These are phyloP conservation scores for Microbotryum silenes-acaulis DNA, from an alignment of 1,284 basidiomycete genomes.

Conservation along the genomic window DNA sequence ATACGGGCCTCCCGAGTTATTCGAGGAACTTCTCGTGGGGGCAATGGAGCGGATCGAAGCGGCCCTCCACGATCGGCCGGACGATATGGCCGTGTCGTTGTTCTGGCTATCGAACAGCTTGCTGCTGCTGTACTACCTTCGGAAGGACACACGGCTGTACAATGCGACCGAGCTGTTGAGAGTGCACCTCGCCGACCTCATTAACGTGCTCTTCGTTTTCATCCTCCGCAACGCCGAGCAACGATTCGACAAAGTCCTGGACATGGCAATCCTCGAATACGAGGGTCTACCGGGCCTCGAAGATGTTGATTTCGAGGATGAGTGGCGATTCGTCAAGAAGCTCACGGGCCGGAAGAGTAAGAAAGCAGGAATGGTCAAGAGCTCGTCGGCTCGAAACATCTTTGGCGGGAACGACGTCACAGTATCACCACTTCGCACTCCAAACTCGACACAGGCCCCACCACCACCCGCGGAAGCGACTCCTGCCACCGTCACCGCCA, in stretches of 20 bases:
- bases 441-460: slow-evolving; percentile 1
- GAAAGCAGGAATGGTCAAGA: slow-evolving; percentile 18
- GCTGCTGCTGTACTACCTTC: slow-evolving; percentile 79
- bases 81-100: slow-evolving; percentile 74
- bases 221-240: slow-evolving; percentile 87
- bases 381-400: slow-evolving; percentile 14
- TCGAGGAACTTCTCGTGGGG: slow-evolving; percentile 83
- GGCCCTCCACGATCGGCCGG: slow-evolving; percentile 71
- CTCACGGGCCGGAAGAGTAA: slow-evolving; percentile 59
- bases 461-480: slow-evolving; percentile 11
- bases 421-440: background rate
- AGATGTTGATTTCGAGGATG: slow-evolving; percentile 84
- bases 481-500: slow-evolving; percentile 63
- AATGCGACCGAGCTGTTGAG: slow-evolving; percentile 21
- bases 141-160: slow-evolving; percentile 53
- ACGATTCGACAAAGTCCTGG: slow-evolving; percentile 76
- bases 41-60: slow-evolving; percentile 88
- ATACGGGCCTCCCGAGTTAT: slow-evolving; percentile 64
- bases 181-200: slow-evolving; percentile 60
- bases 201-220: slow-evolving; percentile 94
- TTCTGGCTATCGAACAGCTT: slow-evolving; percentile 95
- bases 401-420: slow-evolving; percentile 7
- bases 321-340: slow-evolving; percentile 81
- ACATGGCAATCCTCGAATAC: slow-evolving; percentile 75
- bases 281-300: slow-evolving; percentile 67